Evolutionary conservation across 371 early-diverging fungal species (phyloP), one percentile per base, ranked within the genome.

Genomic region (Lichtheimia hyalospora): DNA sequence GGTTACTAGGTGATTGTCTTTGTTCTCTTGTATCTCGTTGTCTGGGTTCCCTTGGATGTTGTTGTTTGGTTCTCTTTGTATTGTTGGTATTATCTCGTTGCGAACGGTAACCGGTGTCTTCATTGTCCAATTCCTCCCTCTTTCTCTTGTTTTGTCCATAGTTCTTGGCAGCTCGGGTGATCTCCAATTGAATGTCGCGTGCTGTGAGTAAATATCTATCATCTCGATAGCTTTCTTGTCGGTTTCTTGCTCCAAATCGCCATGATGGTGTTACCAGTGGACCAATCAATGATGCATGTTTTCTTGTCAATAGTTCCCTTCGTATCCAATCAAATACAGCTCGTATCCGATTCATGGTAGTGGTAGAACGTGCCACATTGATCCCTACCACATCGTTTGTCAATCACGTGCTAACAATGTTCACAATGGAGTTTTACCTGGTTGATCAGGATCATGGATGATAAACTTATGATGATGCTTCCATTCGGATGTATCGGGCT

Each of bases 281-380:
- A 5, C 46, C 21, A n/a, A 46, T 18, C 21, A n/a, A n/a, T 18
- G 46, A 6, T 46, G 21, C 46, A n/a, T 10, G 5, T 21, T 1
- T 2, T 46, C 10, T 46, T 1, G 13, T 5, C n/a, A 18, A n/a
- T n/a, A 46, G 16, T 46, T 4, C 0, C 46, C 10, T 0, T 46
- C 18, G 46, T 46, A 46, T 46, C 46, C 46, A 46, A 3, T 16
- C 7, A 21, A 46, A 10, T 18, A 46, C 46, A 46, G 18, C 46
- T 21, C 10, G 46, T n/a, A 46, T 21, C 6, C 46, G 46, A 46
- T 46, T 12, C 46, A 46, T 46, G 18, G 46, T 46, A 5, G 46
- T 46, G 18, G 46, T 46, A n/a, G 46, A 46, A n/a, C 46, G 46
- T 21, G 46, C 46, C n/a, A 46, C 46, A 46, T 46, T 46, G n/a